These are phyloP conservation scores for Curvularia lunata DNA, from an alignment of 2,329 filamentous ascomycete species.

Conservation along the genomic window DNA sequence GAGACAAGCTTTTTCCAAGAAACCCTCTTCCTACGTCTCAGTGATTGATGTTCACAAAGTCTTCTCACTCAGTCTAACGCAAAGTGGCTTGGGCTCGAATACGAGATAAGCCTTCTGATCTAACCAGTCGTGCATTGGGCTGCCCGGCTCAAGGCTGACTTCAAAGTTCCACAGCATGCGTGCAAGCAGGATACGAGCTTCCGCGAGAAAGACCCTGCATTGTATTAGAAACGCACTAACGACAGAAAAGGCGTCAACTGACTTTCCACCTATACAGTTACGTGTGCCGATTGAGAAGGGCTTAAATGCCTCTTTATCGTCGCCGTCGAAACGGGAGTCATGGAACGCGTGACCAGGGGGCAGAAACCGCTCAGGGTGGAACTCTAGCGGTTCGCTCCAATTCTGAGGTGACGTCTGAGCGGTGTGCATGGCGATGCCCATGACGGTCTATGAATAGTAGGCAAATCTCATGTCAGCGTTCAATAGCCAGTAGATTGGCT, in stretches of 20 bases:
- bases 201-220: conserved; percentile 5
- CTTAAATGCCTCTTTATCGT: conserved; percentile 14
- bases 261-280: conserved; percentile 15
- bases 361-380: conserved; percentile 11
- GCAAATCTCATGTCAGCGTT: background rate
- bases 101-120: conserved; percentile 10
- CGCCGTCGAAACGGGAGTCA: conserved; percentile 2
- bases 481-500: background rate
- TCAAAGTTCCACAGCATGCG: conserved; percentile 6
- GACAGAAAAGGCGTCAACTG: background rate
- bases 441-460: background rate
- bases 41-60: background rate
- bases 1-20: background rate
- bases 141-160: background rate
- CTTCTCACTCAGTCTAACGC: background rate
- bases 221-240: background rate
- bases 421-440: conserved; percentile 6
- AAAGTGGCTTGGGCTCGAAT: conserved; percentile 4
- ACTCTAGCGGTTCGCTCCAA: conserved; percentile 6
- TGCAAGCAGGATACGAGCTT: conserved; percentile 2
- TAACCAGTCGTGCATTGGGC: background rate
- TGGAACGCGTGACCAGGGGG: background rate
- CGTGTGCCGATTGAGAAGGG: conserved; percentile 14
- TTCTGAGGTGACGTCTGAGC: conserved; percentile 9
- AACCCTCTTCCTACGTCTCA: background rate